Evolutionary conservation across 2,329 filamentous ascomycete species (phyloP), one percentile per base, ranked within the genome.

Genomic region (Blumeria hordei): DNA sequence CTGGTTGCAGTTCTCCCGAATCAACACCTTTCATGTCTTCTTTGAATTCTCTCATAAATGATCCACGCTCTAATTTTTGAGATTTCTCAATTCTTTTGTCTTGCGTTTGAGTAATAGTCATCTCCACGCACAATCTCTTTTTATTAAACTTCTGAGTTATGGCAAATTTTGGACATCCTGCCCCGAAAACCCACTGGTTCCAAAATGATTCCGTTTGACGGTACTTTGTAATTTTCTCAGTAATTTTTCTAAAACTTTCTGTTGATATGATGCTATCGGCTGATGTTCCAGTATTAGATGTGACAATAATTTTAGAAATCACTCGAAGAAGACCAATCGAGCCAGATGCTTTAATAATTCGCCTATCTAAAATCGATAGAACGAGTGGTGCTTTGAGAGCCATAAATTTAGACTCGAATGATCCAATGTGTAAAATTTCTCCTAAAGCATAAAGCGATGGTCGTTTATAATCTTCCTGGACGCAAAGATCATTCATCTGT

Each of bases 111-210:
- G 76, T 77, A 59, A 98, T 85, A 9, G 80, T 83, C 73, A 98
- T 84, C 67, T 96, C 88, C 1, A 98, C 87, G 33, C 90, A 88
- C 3, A 96, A 74, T 62, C 93, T 85, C 71, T 98, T 98, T 71
- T 96, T 96, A 66, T 98, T 98, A 70, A 98, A 98, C 16, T 82
- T 78, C 60, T 94, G 88, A 41, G 80, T 84, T 52, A 94, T 85
- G 52, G 83, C 75, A 61, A 98, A 94, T 44, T 81, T 78, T 0
- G 93, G 92, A 62, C 88, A 96, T 0, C 93, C 93, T 14, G 87
- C 81, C 10, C 85, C 83, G 59, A 83, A 77, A 0, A 98, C 78
- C 90, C 90, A 98, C 65, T 98, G 90, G 45, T 81, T 80, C 74
- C 93, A 96, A 66, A 98, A 96, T 0, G 78, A 74, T 58, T 98